Percentiles rank a stretch among this genome's conserved stretches.
Evolutionary conservation across 2,329 filamentous ascomycete species (phyloP).

Genomic region (Chaetomium olivaceum): DNA sequence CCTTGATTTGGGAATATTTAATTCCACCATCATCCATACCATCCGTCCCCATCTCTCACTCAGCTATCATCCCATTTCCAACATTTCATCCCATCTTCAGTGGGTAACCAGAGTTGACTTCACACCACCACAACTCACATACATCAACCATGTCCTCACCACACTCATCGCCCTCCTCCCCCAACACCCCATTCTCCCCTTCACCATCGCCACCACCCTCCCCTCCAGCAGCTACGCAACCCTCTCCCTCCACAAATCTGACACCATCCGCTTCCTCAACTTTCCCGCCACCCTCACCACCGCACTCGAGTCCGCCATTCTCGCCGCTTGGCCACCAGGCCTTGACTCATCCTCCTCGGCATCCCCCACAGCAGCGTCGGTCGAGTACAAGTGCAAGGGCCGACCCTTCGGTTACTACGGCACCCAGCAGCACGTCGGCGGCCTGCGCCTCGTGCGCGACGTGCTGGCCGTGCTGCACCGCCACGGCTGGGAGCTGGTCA

Average conservation of each 20-base stretch:
- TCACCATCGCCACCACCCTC: not conserved
- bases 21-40: not conserved
- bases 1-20: not conserved
- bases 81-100: not conserved
- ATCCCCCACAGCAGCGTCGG: not conserved
- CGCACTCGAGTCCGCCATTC: constrained; percentile 27
- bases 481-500: constrained; percentile 27
- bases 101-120: not conserved
- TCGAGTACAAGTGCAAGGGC: constrained; percentile 32
- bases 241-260: constrained; percentile 31
- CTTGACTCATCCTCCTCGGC: constrained; percentile 23
- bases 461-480: constrained; percentile 30
- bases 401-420: constrained; percentile 27
- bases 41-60: not conserved
- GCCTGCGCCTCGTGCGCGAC: constrained; percentile 30
- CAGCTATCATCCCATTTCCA: not conserved
- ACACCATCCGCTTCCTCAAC: constrained; percentile 32
- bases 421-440: constrained; percentile 23
- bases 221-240: constrained; percentile 22
- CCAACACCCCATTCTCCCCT: not conserved
- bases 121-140: not conserved
- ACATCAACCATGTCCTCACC: constrained; percentile 3
- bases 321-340: constrained; percentile 31
- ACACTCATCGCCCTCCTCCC: not conserved
- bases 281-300: constrained; percentile 29